Conservation (phyloP, 805 yeast species). For the Candida ascalaphidarum region DNA sequence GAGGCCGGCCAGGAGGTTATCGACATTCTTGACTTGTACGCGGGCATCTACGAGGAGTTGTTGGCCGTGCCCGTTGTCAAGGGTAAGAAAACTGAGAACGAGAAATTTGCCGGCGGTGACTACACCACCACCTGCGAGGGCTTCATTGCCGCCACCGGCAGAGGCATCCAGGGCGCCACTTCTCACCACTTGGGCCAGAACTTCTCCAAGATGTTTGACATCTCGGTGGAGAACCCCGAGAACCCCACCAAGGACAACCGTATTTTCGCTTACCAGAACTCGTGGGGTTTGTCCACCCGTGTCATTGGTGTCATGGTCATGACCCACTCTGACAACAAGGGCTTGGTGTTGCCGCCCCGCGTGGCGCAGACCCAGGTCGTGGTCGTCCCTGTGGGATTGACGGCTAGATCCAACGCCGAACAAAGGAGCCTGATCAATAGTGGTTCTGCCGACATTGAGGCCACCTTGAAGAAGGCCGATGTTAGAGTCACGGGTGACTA, state of each 20-base stretch:
- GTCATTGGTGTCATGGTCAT: conserved; percentile 99
- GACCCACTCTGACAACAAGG: conserved; percentile 98
- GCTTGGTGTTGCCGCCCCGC: conserved; percentile 95
- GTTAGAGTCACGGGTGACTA: conserved; percentile 79
- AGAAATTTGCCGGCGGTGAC: conserved; percentile 96
- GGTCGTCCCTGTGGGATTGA: conserved; percentile 91
- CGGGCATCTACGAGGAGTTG: conserved; percentile 77
- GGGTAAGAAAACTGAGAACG: conserved; percentile 95
- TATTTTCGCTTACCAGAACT: conserved; percentile 88
- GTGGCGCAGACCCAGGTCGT: conserved; percentile 91
- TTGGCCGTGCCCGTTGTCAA: conserved; percentile 96
- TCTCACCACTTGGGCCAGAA: conserved; percentile 97
- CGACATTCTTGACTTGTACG: conserved; percentile 80
- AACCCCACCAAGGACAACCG: conserved; percentile 82
- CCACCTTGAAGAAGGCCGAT: conserved; percentile 47
- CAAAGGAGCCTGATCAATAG: conserved; percentile 60
- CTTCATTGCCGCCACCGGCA: conserved; percentile 94
- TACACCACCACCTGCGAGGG: conserved; percentile 96
- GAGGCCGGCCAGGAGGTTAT: conserved; percentile 80
- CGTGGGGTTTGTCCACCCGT: conserved; percentile 99
- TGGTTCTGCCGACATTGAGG: conserved; percentile 66
- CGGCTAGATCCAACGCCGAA: conserved; percentile 75
- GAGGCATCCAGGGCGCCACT: conserved; percentile 99
- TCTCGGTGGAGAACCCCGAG: conserved; percentile 84
- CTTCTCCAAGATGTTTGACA: conserved; percentile 97